A percentile compares a stretch with the other conserved stretches of the same genome.
Conservation (phyloP, 139 green algal species). For the Spirogloea muscicola region DNA sequence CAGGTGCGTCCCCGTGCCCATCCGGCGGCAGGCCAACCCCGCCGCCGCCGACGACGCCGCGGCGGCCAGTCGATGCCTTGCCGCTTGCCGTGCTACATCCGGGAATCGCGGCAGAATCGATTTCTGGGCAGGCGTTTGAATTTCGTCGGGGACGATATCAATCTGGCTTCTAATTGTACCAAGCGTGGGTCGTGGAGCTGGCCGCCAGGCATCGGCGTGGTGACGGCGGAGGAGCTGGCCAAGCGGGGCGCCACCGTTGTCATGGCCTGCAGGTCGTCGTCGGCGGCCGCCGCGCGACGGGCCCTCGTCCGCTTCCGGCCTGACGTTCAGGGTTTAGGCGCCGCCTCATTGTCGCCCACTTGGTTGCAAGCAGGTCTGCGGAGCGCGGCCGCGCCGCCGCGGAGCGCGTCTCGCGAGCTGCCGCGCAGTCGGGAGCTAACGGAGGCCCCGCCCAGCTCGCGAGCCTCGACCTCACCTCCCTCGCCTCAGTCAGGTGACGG, state of each 20-base stretch:
- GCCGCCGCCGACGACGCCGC: neutral
- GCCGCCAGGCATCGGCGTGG: constrained; percentile 30
- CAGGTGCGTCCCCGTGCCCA: neutral
- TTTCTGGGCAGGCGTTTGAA: no score
- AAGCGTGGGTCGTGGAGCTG: neutral
- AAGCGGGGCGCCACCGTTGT: constrained; percentile 26
- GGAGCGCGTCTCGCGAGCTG: constrained; percentile 7
- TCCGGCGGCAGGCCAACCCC: neutral
- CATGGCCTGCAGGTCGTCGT: constrained; percentile 32
- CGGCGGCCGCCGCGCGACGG: no score
- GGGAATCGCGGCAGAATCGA: neutral
- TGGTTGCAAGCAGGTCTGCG: no score
- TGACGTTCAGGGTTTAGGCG: no score
- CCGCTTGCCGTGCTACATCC: neutral
- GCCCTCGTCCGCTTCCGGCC: no score
- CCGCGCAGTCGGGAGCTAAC: neutral
- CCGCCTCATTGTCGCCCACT: no score
- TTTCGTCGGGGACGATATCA: no score
- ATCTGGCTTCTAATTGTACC: neutral
- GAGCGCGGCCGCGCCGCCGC: neutral
- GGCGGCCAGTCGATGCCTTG: neutral
- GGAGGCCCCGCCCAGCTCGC: constrained; percentile 7
- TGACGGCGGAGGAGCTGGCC: constrained; percentile 35
- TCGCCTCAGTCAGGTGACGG: constrained; percentile 30
- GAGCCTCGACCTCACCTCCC: constrained; percentile 16